These are phyloP conservation scores for Baudoinia panamericana DNA, from an alignment of 495 filamentous ascomycete species.

Conservation along the genomic window DNA sequence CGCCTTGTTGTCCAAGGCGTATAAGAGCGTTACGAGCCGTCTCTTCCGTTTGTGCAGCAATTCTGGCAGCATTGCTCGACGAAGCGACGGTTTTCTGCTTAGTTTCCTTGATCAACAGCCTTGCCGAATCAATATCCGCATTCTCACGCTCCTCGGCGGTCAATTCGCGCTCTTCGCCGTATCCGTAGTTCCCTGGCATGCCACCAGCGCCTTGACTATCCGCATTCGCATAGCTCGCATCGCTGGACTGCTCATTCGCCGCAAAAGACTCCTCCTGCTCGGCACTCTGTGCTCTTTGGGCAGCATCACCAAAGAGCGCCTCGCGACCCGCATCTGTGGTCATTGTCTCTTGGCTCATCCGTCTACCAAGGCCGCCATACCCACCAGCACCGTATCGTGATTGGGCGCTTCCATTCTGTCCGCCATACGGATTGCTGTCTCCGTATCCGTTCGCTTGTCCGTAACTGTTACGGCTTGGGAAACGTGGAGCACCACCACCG, in stretches of 20 bases:
- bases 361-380: slow-evolving; percentile 26
- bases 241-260: background rate
- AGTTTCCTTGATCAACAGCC: slow-evolving; percentile 60
- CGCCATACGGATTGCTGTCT: slow-evolving; percentile 23
- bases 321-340: slow-evolving; percentile 22
- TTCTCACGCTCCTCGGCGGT: slow-evolving; percentile 50
- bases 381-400: slow-evolving; percentile 14
- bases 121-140: slow-evolving; percentile 52
- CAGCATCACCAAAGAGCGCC: slow-evolving; percentile 47
- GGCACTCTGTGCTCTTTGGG: slow-evolving; percentile 24
- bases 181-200: slow-evolving; percentile 37
- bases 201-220: slow-evolving; percentile 13
- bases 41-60: slow-evolving; percentile 56
- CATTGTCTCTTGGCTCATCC: slow-evolving; percentile 23
- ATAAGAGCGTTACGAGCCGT: slow-evolving; percentile 56
- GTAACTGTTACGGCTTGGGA: slow-evolving; percentile 16
- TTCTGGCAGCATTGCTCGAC: slow-evolving; percentile 52
- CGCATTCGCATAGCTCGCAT: slow-evolving; percentile 13
- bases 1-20: slow-evolving; percentile 59
- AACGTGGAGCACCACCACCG: slow-evolving; percentile 14
- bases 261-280: background rate
- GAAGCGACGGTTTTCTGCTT: slow-evolving; percentile 64
- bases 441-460: slow-evolving; percentile 25
- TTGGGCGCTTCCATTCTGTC: background rate
- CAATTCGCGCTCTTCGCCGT: slow-evolving; percentile 52